These are phyloP conservation scores for Clonostachys chloroleuca DNA, from an alignment of 2,329 filamentous ascomycete genomes.

Conservation along the genomic window DNA sequence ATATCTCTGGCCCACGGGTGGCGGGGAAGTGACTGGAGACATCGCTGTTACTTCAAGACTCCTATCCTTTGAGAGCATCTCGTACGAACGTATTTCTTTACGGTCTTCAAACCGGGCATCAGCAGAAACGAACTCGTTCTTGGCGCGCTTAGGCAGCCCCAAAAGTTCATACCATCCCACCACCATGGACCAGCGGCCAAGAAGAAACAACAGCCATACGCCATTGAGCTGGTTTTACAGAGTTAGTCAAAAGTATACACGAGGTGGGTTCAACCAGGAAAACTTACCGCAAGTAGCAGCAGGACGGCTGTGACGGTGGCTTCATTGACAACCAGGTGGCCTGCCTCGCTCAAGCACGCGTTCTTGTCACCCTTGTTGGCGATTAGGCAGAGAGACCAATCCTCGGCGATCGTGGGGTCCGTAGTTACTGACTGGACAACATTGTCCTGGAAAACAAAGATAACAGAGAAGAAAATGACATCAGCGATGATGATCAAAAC, in stretches of 20 bases:
- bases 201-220: constrained; percentile 77
- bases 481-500: constrained; percentile 87
- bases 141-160: constrained; percentile 35
- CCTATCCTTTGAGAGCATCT: constrained; percentile 67
- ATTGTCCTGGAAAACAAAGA: constrained; percentile 86
- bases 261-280: background rate
- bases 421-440: constrained; percentile 57
- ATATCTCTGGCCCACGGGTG: constrained; percentile 26
- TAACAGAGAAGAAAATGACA: constrained; percentile 87
- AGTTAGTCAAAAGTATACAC: constrained; percentile 12
- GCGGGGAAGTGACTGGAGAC: constrained; percentile 19
- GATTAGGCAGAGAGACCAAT: constrained; percentile 72
- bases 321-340: constrained; percentile 65
- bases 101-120: constrained; percentile 66
- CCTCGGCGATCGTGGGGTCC: constrained; percentile 44
- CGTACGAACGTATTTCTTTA: constrained; percentile 67
- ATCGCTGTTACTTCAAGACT: constrained; percentile 49
- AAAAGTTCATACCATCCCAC: constrained; percentile 71
- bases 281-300: constrained; percentile 71
- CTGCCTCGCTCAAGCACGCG: constrained; percentile 58
- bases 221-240: constrained; percentile 61
- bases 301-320: constrained; percentile 77
- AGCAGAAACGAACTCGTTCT: constrained; percentile 81
- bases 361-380: constrained; percentile 52
- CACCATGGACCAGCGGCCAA: constrained; percentile 82